Conservation (phyloP, 2,329 filamentous ascomycete species). For the Trichoderma simmonsii region DNA sequence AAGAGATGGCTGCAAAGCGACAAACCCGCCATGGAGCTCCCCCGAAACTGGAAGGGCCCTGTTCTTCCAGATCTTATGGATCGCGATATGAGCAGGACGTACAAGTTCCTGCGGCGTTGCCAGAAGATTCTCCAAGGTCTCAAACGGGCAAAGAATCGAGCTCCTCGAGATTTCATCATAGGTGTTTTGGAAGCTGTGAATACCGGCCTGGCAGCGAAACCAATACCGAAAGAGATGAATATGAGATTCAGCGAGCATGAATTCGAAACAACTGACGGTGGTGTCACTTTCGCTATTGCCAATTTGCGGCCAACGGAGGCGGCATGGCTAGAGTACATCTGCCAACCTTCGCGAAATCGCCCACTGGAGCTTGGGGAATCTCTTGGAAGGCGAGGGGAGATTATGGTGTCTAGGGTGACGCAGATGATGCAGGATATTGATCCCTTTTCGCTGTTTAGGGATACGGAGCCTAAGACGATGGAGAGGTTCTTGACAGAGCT, state of each 20-base stretch:
- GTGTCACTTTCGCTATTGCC: neutral
- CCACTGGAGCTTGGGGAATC: neutral
- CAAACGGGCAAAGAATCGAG: constrained; percentile 19
- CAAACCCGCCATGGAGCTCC: constrained; percentile 25
- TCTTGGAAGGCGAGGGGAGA: constrained; percentile 5
- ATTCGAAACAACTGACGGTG: neutral
- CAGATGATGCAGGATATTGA: constrained; percentile 25
- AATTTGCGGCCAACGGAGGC: constrained; percentile 26
- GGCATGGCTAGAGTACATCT: constrained; percentile 26
- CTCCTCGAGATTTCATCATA: constrained; percentile 23
- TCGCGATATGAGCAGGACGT: constrained; percentile 25
- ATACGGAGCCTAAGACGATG: constrained; percentile 21
- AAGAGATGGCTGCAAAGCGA: constrained; percentile 8
- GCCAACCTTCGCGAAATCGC: constrained; percentile 20
- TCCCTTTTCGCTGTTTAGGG: constrained; percentile 22
- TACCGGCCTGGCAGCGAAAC: constrained; percentile 17
- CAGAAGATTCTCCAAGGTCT: constrained; percentile 21
- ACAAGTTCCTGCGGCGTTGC: constrained; percentile 20
- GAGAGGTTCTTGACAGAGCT: constrained; percentile 25
- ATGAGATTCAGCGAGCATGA: constrained; percentile 22
- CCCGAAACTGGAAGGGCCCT: constrained; percentile 27
- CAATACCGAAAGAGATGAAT: neutral
- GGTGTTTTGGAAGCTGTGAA: constrained; percentile 15
- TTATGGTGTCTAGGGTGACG: constrained; percentile 26
- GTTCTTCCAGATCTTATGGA: constrained; percentile 23